Evolutionary conservation across 2,329 filamentous ascomycete genomes (phyloP).

Genomic region (Botrytis cinerea): DNA sequence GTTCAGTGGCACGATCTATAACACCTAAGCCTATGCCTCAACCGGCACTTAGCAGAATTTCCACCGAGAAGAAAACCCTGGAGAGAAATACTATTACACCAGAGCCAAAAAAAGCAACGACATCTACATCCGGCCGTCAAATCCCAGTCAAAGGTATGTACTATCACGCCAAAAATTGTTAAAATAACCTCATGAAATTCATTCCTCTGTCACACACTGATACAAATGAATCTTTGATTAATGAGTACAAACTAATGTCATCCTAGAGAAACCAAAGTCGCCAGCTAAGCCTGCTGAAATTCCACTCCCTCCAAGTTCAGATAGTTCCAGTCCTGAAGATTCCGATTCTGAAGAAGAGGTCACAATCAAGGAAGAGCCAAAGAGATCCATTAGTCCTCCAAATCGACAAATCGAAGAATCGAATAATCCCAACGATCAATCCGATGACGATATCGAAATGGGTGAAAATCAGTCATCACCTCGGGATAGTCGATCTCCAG

Average conservation of each 20-base stretch:
- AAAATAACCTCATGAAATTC: neutral
- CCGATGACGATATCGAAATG: slow-evolving; percentile 27
- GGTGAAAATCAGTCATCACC: slow-evolving; percentile 33
- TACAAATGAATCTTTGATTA: neutral
- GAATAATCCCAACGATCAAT: neutral
- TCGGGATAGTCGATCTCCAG: slow-evolving; percentile 39
- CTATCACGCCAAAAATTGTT: neutral
- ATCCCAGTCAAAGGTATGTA: slow-evolving; percentile 18
- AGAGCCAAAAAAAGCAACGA: neutral
- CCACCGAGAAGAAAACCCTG: neutral
- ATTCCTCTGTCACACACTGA: neutral
- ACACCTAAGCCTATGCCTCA: slow-evolving; percentile 14
- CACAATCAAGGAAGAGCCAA: neutral
- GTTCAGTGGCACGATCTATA: neutral
- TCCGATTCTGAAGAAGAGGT: slow-evolving; percentile 27
- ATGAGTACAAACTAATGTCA: slow-evolving; percentile 2
- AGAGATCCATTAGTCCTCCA: neutral
- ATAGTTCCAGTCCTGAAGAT: slow-evolving; percentile 13
- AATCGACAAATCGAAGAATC: neutral
- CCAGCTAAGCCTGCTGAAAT: slow-evolving; percentile 7
- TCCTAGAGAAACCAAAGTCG: slow-evolving; percentile 9
- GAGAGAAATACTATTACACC: neutral
- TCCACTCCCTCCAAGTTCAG: slow-evolving; percentile 18
- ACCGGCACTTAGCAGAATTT: neutral
- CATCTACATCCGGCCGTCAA: neutral